Base-by-base conservation (phyloP, 805 yeast species). In the Saccharomycopsis lassenensis region DNA sequence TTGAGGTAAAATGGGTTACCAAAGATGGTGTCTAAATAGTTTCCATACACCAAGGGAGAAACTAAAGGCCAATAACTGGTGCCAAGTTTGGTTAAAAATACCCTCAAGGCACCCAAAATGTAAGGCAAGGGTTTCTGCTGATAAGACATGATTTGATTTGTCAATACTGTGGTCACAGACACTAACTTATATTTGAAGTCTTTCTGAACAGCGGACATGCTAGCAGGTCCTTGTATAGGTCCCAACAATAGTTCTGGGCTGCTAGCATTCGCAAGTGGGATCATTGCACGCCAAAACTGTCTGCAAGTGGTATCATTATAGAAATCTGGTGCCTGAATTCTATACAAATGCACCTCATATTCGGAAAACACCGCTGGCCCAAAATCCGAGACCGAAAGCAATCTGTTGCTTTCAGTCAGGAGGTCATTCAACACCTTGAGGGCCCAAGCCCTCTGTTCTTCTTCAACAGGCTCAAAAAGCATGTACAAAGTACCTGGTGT, bases 11-110 rank as follows among this genome's bases (percentile, higher is more conserved):
- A 55, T 1, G 77, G 74, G 46, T 69, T 75, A 14, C 68, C 67
- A 31, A 78, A 63, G 1, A 79, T 60, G 12, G 74, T 64, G 44
- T 78, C 86, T 35, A 80, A 52, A 29, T 77, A 59, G 41, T 73
- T 74, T 20, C 62, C 63, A 41, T 67, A 70, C 2, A 70, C 68
- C 41, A 60, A 67, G 0, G 82, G 83, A 1, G 67, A 57, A 3
- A 74, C 62, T 18, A 57, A 46, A 0, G 52, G 47, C 89, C 91
- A 83, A 40, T 77, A 70, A 3, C 58, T 56, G 0, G 48, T 14
- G 5, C 62, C 65, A 7, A 73, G 57, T 27, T 59, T 59, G 2
- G 46, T 41, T 17, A 81, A 52, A 1, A 77, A 52, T 5, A 61
- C 41, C 10, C 61, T 49, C 23, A 80, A 61, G 2, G 71, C 69